A percentile compares a stretch with the other conserved stretches of the same genome.
phyloP scores from a whole-genome alignment of 129 eudicot genomes.

The Saussurea involucrata region DNA sequence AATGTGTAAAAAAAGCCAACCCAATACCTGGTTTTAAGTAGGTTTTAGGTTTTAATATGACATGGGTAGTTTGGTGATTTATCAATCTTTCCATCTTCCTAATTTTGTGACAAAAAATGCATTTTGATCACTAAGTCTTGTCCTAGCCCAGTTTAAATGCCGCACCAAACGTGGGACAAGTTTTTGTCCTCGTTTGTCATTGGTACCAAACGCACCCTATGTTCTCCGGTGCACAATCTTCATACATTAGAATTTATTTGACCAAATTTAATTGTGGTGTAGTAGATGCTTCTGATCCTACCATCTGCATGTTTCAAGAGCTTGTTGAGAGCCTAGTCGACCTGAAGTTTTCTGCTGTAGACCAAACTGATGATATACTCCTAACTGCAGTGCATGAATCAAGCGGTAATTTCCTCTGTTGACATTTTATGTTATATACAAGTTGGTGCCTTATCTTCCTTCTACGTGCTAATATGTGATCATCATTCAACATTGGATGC shows the following conservation, averaged over 20 bases:
- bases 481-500: not conserved
- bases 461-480: not conserved
- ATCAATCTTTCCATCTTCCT: too few relatives aligned
- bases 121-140: too few relatives aligned
- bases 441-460: not conserved
- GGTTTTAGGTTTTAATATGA: too few relatives aligned
- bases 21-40: too few relatives aligned
- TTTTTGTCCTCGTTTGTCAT: too few relatives aligned
- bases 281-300: constrained; percentile 29
- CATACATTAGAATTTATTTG: not conserved
- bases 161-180: too few relatives aligned
- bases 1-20: too few relatives aligned
- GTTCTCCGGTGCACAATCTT: not conserved
- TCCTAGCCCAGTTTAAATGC: too few relatives aligned
- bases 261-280: constrained; percentile 12
- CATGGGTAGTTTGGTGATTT: too few relatives aligned
- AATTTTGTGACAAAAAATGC: too few relatives aligned
- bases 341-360: constrained; percentile 50
- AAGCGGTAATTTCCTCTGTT: constrained; percentile 58
- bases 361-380: constrained; percentile 42
- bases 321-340: constrained; percentile 66
- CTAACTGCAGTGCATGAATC: constrained; percentile 70
- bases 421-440: not conserved
- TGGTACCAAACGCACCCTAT: not conserved
- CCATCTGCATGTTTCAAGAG: constrained; percentile 70